These are phyloP conservation scores for Erodium moschatum DNA, from an alignment of 441 rosid genomes.

Conservation along the genomic window DNA sequence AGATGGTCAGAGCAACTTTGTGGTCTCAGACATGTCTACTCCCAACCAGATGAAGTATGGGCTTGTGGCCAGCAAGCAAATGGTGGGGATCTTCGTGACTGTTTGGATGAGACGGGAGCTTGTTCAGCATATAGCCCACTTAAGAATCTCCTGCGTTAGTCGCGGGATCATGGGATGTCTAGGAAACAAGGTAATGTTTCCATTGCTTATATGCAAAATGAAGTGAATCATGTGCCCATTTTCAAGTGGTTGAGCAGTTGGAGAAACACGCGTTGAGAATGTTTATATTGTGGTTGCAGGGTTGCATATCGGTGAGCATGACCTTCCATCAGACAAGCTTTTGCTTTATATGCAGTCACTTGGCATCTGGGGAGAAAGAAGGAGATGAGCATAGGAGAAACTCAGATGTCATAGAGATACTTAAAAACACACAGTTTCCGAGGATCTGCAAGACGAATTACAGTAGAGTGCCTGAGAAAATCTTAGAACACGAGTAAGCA, in stretches of 20 bases:
- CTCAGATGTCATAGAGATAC: conserved; percentile 43
- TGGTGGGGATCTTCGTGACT: conserved; percentile 67
- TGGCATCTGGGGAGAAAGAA: conserved; percentile 62
- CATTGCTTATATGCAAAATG: not conserved
- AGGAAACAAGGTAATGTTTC: conserved; percentile 46
- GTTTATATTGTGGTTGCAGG: conserved; percentile 32
- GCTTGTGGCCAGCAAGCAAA: conserved; percentile 56
- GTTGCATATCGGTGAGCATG: conserved; percentile 64
- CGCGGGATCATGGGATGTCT: conserved; percentile 64
- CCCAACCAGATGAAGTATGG: conserved; percentile 44
- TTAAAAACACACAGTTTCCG: conserved; percentile 48
- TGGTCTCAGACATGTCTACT: conserved; percentile 23
- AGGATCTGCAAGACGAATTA: conserved; percentile 43
- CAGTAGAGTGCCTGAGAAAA: conserved; percentile 40
- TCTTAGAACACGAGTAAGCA: conserved; percentile 54
- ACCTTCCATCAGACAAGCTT: conserved; percentile 49
- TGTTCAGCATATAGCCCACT: conserved; percentile 48
- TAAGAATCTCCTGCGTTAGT: conserved; percentile 43
- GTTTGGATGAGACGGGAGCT: conserved; percentile 65
- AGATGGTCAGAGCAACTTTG: not conserved
- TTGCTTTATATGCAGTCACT: conserved; percentile 54
- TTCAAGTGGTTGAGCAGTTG: too few relatives aligned
- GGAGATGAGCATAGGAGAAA: conserved; percentile 56
- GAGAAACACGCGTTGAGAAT: too few relatives aligned
- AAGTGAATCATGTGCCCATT: not conserved